Evolutionary conservation across 2,329 filamentous ascomycete species (phyloP).

Genomic region (Trichoderma arundinaceum): DNA sequence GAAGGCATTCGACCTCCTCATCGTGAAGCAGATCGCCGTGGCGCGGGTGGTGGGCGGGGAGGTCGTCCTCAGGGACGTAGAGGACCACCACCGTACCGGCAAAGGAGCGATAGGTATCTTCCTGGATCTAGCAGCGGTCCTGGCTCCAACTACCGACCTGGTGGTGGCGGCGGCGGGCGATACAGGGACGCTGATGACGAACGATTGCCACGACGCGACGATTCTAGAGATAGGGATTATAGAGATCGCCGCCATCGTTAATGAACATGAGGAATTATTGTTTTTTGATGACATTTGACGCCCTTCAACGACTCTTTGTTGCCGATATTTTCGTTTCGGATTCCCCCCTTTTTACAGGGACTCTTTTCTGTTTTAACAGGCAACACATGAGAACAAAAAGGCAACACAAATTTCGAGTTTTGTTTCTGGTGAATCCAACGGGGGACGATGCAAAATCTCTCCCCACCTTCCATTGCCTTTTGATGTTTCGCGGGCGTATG

Average conservation of each 20-base stretch:
- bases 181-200: constrained; percentile 34
- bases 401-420: too few relatives aligned
- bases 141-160: constrained; percentile 35
- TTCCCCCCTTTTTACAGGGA: neutral
- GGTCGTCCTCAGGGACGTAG: constrained; percentile 42
- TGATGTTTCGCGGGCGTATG: neutral
- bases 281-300: neutral
- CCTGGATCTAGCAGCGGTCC: constrained; percentile 39
- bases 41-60: constrained; percentile 40
- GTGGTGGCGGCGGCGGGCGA: constrained; percentile 3
- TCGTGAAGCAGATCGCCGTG: constrained; percentile 50
- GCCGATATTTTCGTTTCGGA: neutral
- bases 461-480: too few relatives aligned
- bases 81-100: constrained; percentile 37
- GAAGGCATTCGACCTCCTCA: constrained; percentile 66
- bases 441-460: too few relatives aligned
- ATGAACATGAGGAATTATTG: neutral
- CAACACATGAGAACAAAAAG: too few relatives aligned
- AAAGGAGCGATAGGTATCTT: constrained; percentile 44
- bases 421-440: too few relatives aligned
- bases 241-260: constrained; percentile 32
- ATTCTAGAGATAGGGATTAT: constrained; percentile 24
- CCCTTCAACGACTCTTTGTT: neutral
- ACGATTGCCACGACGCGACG: constrained; percentile 22
- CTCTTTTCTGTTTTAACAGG: too few relatives aligned